Evolutionary conservation across 345 rosid genomes (phyloP), one percentile per base, ranked within the genome.

Genomic region (Bruguiera parviflora): DNA sequence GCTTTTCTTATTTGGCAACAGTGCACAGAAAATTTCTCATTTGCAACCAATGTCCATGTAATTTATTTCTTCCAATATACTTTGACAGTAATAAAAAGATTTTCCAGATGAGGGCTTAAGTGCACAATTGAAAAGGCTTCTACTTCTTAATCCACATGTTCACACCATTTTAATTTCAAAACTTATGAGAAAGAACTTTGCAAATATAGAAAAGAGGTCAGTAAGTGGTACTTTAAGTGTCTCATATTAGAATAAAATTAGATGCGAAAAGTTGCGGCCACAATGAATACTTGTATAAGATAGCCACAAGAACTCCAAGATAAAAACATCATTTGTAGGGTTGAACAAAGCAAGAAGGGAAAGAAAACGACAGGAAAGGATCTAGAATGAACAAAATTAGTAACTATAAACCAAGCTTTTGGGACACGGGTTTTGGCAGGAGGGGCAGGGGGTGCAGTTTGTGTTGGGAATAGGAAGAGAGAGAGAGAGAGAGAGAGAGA

Each of bases 401-500:
- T 43, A 5, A 10, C 24, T 15, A 62, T 52, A n/a, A 37, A 4
- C 4, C 31, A 27, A 61, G 46, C 22, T 53, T 51, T 49, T 37
- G 37, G 28, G 51, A 37, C 59, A 20, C 25, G 31, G 65, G 21
- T 37, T 1, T 24, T 6, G 49, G 49, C 49, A 43, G 49, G 49
- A 43, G 18, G 16, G 15, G 49, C 59, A 24, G 3, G 5, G 28
- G 10, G 4, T 55, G 27, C 11, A 0, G 2, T 33, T 8, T 33
- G 21, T 24, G 16, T 9, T 8, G 15, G 20, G 25, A 22, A 6
- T 39, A 16, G 43, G 10, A 35, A 25, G 67, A 53, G 53, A 66
- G 35, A 21, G 28, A 21, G 58, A 53, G 46, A 62, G 28, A 39
- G 64, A 64, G 31, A 64, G 63, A 58, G 65, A 61, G 61, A 61